Evolutionary conservation across 331 rosid species (phyloP).

Genomic region (Cydonia oblonga): DNA sequence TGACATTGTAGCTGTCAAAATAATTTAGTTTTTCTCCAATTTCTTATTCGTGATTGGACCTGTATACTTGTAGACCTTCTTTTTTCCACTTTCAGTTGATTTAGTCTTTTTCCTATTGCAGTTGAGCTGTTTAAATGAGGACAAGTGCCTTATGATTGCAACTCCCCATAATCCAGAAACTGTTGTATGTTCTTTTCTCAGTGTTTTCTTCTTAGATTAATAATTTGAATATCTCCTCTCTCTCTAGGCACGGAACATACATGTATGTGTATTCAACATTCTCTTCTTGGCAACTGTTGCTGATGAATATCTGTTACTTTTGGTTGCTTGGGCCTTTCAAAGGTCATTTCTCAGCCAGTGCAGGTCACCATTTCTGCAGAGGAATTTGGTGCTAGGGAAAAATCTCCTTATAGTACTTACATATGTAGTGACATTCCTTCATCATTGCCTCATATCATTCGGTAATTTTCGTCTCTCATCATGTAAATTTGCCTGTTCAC

Average conservation of each 20-base stretch:
- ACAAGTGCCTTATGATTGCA: slow-evolving; percentile 54
- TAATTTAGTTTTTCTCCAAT: neutral
- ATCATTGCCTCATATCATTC: slow-evolving; percentile 46
- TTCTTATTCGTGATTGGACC: neutral
- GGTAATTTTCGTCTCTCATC: slow-evolving; percentile 33
- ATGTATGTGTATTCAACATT: neutral
- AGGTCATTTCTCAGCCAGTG: slow-evolving; percentile 46
- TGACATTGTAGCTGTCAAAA: neutral
- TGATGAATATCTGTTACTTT: slow-evolving; percentile 16
- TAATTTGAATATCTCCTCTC: neutral
- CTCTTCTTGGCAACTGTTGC: slow-evolving; percentile 8
- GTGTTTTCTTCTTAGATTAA: neutral
- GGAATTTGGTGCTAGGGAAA: slow-evolving; percentile 71
- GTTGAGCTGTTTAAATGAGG: slow-evolving; percentile 57
- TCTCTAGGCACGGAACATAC: neutral
- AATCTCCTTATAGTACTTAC: slow-evolving; percentile 40
- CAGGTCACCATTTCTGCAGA: slow-evolving; percentile 76
- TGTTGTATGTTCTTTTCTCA: slow-evolving; percentile 32
- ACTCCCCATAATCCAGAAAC: slow-evolving; percentile 38
- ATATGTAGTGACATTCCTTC: slow-evolving; percentile 47
- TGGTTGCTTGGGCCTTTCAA: slow-evolving; percentile 20
- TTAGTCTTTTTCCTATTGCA: slow-evolving; percentile 27
- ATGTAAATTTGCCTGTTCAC: neutral
- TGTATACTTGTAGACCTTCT: neutral
- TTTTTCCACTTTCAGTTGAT: neutral